Evolutionary conservation across 768 basidiomycete genomes (phyloP).

Genomic region (Boletus edulis): DNA sequence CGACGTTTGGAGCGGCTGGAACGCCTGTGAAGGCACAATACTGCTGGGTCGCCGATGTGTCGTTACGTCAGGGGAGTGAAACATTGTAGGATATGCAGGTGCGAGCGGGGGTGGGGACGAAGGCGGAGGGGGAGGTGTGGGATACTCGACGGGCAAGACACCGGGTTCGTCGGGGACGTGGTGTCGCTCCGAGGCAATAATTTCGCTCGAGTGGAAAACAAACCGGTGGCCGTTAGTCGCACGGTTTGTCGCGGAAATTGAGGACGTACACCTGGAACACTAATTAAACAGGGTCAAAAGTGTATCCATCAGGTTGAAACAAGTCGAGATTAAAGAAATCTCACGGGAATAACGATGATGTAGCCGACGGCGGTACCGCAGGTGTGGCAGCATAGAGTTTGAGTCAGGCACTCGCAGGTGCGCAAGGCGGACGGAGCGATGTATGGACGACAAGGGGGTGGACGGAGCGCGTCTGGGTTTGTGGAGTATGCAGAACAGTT

Average conservation of each 20-base stretch:
- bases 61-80: conserved; percentile 26
- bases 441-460: conserved; percentile 37
- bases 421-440: conserved; percentile 37
- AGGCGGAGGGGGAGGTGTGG: conserved; percentile 30
- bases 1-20: conserved; percentile 21
- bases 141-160: conserved; percentile 46
- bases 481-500: conserved; percentile 71
- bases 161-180: conserved; percentile 65
- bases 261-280: conserved; percentile 74
- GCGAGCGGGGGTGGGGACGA: conserved; percentile 32
- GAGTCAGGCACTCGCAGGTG: conserved; percentile 85
- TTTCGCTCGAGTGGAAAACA: conserved; percentile 78
- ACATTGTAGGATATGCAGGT: conserved; percentile 28
- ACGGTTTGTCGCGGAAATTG: conserved; percentile 62
- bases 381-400: conserved; percentile 75
- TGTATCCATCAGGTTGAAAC: conserved; percentile 4
- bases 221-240: conserved; percentile 84
- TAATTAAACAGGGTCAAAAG: conserved; percentile 22
- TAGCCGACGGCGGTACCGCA: conserved; percentile 77
- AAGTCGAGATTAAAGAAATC: conserved; percentile 7
- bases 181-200: conserved; percentile 59
- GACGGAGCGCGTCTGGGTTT: conserved; percentile 42
- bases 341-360: conserved; percentile 70
- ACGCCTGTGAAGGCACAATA: conserved; percentile 17
- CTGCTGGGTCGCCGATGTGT: conserved; percentile 16